Evolutionary conservation across 2,329 filamentous ascomycete genomes (phyloP).

Genomic region (Akanthomyces uredinophilus): DNA sequence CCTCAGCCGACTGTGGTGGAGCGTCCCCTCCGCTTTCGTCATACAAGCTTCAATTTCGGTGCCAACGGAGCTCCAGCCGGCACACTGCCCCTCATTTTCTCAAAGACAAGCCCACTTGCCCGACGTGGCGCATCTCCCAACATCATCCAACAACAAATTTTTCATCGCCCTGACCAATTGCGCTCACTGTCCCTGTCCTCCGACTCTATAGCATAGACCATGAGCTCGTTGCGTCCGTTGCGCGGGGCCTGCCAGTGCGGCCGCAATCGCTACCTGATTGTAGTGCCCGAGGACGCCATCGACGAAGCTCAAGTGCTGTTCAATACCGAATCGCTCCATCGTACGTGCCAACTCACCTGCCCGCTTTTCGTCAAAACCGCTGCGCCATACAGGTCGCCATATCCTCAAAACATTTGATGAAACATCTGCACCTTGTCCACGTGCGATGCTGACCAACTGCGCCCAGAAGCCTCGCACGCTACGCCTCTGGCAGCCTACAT

Average conservation of each 20-base stretch:
- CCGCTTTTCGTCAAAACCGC: no score
- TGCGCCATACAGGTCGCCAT: background rate
- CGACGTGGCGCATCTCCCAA: background rate
- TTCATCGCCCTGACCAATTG: conserved; percentile 2
- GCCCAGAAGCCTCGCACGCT: conserved; percentile 58
- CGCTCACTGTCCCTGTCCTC: background rate
- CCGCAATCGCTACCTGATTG: conserved; percentile 74
- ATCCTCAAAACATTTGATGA: background rate
- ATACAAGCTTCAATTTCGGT: conserved; percentile 1
- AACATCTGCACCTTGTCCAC: background rate
- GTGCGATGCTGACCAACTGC: background rate
- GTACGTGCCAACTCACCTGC: conserved; percentile 49
- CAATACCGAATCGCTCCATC: conserved; percentile 62
- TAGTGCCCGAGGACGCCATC: conserved; percentile 55
- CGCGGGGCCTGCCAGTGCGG: conserved; percentile 80
- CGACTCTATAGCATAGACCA: conserved; percentile 20
- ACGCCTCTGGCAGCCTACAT: conserved; percentile 76
- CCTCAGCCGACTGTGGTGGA: background rate
- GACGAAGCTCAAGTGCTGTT: conserved; percentile 64
- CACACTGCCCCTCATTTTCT: conserved; percentile 10
- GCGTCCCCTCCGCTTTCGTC: conserved; percentile 7
- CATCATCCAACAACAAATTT: background rate
- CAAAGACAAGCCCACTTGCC: background rate
- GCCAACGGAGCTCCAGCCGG: background rate
- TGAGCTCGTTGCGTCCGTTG: conserved; percentile 51